A percentile compares a stretch with the other conserved stretches of the same genome.
Evolutionary conservation across 306 rosid species (phyloP).

Genomic region (Vigna hirtella): DNA sequence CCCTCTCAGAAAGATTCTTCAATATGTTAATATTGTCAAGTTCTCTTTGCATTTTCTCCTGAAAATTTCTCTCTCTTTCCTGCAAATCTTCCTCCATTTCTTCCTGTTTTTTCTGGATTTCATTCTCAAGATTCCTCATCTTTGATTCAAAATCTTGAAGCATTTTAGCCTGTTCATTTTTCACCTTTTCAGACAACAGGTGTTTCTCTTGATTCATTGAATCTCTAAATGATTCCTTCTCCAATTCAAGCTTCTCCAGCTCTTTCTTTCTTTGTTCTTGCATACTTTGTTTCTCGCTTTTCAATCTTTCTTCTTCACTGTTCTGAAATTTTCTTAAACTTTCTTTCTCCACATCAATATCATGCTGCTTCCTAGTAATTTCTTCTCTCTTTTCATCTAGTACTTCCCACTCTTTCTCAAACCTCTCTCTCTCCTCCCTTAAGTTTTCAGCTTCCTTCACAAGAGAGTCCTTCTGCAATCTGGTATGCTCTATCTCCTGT

Average conservation of each 20-base stretch:
- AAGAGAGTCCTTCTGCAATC: conserved; percentile 62
- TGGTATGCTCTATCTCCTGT: conserved; percentile 76
- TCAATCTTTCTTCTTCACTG: conserved; percentile 71
- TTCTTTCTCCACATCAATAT: conserved; percentile 70
- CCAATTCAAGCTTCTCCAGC: conserved; percentile 71
- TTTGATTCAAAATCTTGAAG: conserved; percentile 70
- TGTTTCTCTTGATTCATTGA: conserved; percentile 64
- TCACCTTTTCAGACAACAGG: conserved; percentile 64
- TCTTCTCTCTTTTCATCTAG: conserved; percentile 76
- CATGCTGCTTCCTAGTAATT: conserved; percentile 52
- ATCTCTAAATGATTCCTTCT: conserved; percentile 72
- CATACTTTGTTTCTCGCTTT: conserved; percentile 61
- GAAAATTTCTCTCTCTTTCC: conserved; percentile 70
- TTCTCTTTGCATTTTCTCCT: conserved; percentile 74
- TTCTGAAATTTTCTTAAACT: conserved; percentile 57
- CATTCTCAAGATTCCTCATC: conserved; percentile 68
- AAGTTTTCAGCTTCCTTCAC: conserved; percentile 69
- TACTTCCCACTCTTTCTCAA: conserved; percentile 89
- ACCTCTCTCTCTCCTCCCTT: conserved; percentile 76
- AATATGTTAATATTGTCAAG: conserved; percentile 54
- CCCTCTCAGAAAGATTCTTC: conserved; percentile 67
- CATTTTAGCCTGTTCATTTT: conserved; percentile 60
- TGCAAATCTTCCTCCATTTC: conserved; percentile 61
- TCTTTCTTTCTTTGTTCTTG: conserved; percentile 64
- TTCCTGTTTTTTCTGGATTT: conserved; percentile 62